Base-by-base conservation (phyloP, 129 eudicot genomes). In the Solidago caesia region DNA sequence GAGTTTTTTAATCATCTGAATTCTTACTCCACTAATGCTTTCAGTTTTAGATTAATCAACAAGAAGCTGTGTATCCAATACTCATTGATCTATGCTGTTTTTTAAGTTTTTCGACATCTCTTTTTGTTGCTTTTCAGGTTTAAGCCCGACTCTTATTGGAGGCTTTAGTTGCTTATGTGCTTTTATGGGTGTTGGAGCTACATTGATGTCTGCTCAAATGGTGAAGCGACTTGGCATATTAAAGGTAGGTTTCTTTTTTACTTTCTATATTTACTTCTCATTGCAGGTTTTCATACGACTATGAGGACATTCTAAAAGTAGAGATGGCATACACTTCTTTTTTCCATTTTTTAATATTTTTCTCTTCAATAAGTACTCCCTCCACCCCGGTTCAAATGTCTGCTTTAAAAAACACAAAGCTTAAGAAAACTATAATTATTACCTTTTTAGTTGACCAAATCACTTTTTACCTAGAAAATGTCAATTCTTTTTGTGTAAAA, bases 131-230 rank as follows among this genome's bases (percentile, higher is more conserved):
- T 55, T 77, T 76, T 68, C 90, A 91, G 99, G 96, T 89, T 76
- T 95, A 79, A 91, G 85, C 77, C 92, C 99, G 33, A 87, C 99
- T 70, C 75, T 95, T 48, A 91, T 95, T 70, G 99, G 99, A 42
- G 96, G 82, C 43, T 95, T 95, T 81, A 95, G 97, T 82, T 96
- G 97, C 77, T 89, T 91, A 79, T 95, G 97, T 77, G 99, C 99
- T 79, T 95, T 91, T 74, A 89, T 89, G 96, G 99, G 99, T 29
- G 93, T 95, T 53, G 92, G 97, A 72, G 99, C 99, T 79, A 95
- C 99, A 56, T 91, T 88, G 81, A 70, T 91, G 73, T 95, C 99
- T 68, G 92, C 99, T 76, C 83, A 74, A 71, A 80, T 95, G 85
- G 96, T 91, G 77, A 82, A 83, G 68, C 84, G 29, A 67, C 87